Conservation (phyloP, 345 rosid genomes). For the Populus deltoides region DNA sequence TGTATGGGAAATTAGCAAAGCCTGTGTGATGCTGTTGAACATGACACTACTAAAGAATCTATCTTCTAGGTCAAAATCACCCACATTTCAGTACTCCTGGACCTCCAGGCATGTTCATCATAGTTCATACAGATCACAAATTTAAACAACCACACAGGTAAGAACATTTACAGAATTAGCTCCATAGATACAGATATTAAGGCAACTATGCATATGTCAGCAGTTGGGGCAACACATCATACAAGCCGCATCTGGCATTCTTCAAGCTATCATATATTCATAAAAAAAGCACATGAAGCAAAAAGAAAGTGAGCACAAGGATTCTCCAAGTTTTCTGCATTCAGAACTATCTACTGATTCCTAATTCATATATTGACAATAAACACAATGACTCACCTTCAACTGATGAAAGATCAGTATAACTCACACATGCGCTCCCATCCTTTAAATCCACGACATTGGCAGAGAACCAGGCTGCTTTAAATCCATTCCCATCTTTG, state of each 20-base stretch:
- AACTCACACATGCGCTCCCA: slow-evolving; percentile 75
- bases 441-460: slow-evolving; percentile 62
- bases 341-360: slow-evolving; percentile 1
- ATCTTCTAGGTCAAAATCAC: neutral
- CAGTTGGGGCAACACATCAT: neutral
- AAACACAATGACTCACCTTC: slow-evolving; percentile 53
- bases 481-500: slow-evolving; percentile 62
- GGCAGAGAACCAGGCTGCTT: slow-evolving; percentile 83
- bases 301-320: neutral
- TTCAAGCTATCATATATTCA: neutral
- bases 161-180: neutral
- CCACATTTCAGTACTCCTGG: neutral
- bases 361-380: neutral
- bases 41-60: neutral
- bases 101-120: neutral
- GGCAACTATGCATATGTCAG: neutral
- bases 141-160: neutral
- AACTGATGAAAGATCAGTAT: slow-evolving; percentile 52
- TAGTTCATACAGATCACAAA: neutral
- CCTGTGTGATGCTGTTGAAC: neutral
- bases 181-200: neutral
- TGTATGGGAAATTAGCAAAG: neutral
- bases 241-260: neutral
- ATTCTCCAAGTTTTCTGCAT: neutral
- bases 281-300: neutral